Base-by-base conservation (phyloP, 768 basidiomycete genomes). In the Chalciporus sphaerocephalus region DNA sequence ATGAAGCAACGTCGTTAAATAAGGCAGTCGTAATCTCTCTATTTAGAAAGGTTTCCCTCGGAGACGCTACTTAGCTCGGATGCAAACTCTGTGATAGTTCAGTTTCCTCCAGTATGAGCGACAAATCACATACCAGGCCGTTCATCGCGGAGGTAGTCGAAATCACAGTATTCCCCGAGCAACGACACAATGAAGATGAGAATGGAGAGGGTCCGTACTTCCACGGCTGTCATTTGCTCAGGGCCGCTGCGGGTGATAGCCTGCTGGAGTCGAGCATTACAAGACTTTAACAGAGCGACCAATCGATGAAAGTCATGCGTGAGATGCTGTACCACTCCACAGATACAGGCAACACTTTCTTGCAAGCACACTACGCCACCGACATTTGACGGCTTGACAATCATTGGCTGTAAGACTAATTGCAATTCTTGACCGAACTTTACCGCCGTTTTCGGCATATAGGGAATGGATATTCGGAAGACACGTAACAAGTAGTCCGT, bases 341-440 rank as follows among this genome's bases (percentile, higher is more conserved):
- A 95, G 71, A 95, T 83, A 53, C 94, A 97, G 0, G 91, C 91
- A 12, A 98, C 87, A 11, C 83, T 81, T 65, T 97, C 96, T 69
- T 94, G 92, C 24, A 98, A 65, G 17, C 87, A 83, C 87, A 78
- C 72, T 8, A 87, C 69, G 20, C 85, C 82, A 11, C 83, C 84
- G 2, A 76, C 68, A 30, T 75, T 73, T 0, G 84, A 80, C 4
- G 92, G 92, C 57, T 89, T 92, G 55, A 90, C 75, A 33, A 99
- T 85, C 93, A 98, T 93, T 0, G 90, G 88, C 52, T 95, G 81
- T 10, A 98, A 71, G 6, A 81, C 75, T 5, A 72, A 62, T 54
- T 95, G 92, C 15, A 99, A 73, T 42, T 94, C 90, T 30, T 83
- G 78, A 0, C 88, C 92, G 59, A 98, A 97, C 54, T 87, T 92